Conservation (phyloP, 192 early-diverging fungal species). For the Mortierella hygrophila region DNA sequence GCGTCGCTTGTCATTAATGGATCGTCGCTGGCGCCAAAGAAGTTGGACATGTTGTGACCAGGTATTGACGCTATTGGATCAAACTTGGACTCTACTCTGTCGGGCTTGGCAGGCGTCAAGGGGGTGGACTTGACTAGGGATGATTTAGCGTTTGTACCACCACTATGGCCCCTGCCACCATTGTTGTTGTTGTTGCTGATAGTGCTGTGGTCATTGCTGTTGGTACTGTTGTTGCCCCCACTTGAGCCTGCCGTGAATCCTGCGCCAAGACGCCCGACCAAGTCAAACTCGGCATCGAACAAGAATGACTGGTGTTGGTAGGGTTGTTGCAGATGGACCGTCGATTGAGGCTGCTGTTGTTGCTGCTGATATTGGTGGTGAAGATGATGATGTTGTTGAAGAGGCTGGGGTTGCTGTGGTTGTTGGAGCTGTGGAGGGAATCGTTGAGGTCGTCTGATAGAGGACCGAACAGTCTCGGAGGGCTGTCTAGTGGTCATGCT, state of each 20-base stretch:
- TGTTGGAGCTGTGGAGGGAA: slow-evolving; percentile 1
- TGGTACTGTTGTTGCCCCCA: background rate
- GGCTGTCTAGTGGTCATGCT: background rate
- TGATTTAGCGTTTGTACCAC: slow-evolving; percentile 29
- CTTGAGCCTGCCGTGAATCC: background rate
- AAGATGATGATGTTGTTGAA: background rate
- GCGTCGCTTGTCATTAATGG: background rate
- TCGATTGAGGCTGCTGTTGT: background rate
- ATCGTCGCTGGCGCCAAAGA: background rate
- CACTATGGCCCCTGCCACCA: slow-evolving; percentile 8
- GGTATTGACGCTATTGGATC: slow-evolving; percentile 10
- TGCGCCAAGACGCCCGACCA: slow-evolving; percentile 8
- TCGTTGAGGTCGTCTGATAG: background rate
- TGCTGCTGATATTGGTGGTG: background rate
- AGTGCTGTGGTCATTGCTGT: background rate
- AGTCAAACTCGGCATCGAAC: slow-evolving; percentile 27
- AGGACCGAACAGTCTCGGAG: background rate
- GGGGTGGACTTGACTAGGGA: slow-evolving; percentile 12
- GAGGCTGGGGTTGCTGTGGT: slow-evolving; percentile 21
- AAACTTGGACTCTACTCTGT: slow-evolving; percentile 16
- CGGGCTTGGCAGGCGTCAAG: slow-evolving; percentile 5
- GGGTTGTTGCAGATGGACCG: background rate
- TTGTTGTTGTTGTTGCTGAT: background rate
- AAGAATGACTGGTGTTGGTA: slow-evolving; percentile 13
- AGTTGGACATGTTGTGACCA: background rate